Base-by-base conservation (phyloP, 306 rosid species). In the Coriaria nepalensis region DNA sequence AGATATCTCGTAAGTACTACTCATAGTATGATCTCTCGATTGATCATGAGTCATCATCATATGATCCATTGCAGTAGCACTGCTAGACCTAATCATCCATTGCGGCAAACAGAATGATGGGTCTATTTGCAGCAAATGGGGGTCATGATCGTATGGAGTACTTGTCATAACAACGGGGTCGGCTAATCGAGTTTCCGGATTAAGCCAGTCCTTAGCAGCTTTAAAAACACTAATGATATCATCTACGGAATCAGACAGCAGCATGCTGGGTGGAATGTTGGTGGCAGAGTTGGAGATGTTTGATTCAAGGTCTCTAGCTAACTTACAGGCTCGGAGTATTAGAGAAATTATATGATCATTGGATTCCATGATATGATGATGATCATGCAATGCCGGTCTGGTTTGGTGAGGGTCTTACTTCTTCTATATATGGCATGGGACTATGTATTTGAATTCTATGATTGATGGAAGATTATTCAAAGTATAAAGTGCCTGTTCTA, bases 281-380 rank as follows among this genome's bases (percentile, higher is more conserved):
- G 29, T 20, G 29, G 62, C 9, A 51, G 55, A 50, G 64, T 48
- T 73, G 10, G 65, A 47, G 37, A 80, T 20, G 58, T 59, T 62
- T 43, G 59, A 42, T 61, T 74, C 77, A 9, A 81, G 68, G 6
- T 46, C 60, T 65, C 47, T 71, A 4, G 71, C 77, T 36, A 73
- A 49, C 20, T 48, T 45, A 51, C 85, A 81, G 13, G 78, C 93
- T 0, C 38, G 60, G 9, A 35, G 71, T 40, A 78, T 53, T 8
- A 65, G 57, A 1, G 58, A 43, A 13, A 57, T 35, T 8, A 20
- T 13, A 4, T 67, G 76, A 8, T 80, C 84, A 86, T 77, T 83
- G 52, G 64, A 40, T 60, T 20, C 29, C 29, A 20, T 20, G 29
- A n/a, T n/a, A n/a, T n/a, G n/a, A n/a, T n/a, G n/a, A 20, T 20